phyloP scores from a whole-genome alignment of 1,139 yeast genomes.

The Diutina ranongensis region DNA sequence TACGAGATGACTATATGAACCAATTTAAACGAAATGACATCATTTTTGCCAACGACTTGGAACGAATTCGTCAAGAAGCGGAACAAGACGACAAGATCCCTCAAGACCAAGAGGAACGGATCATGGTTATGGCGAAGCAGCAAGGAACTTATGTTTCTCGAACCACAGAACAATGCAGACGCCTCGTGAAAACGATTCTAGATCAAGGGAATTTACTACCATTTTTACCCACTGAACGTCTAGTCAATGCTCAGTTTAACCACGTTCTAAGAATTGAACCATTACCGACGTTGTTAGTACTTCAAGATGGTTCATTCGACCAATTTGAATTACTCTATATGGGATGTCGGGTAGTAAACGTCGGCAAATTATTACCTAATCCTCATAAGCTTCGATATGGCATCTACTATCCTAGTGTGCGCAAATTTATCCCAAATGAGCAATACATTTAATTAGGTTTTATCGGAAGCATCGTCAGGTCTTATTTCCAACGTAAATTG shows the following conservation, averaged over 20 bases:
- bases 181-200: slow-evolving; percentile 62
- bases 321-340: slow-evolving; percentile 66
- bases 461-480: no score
- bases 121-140: slow-evolving; percentile 11
- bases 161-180: slow-evolving; percentile 56
- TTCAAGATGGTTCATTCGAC: slow-evolving; percentile 63
- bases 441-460: neutral
- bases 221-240: slow-evolving; percentile 46
- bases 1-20: slow-evolving; percentile 61
- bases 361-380: slow-evolving; percentile 43
- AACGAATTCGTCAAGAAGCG: slow-evolving; percentile 12
- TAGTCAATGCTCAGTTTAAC: slow-evolving; percentile 62
- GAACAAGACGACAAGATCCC: slow-evolving; percentile 13
- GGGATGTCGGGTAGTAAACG: slow-evolving; percentile 71
- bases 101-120: slow-evolving; percentile 10
- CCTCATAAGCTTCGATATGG: slow-evolving; percentile 48
- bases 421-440: neutral
- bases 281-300: slow-evolving; percentile 55
- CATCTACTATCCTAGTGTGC: slow-evolving; percentile 47
- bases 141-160: slow-evolving; percentile 16
- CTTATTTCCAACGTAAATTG: no score
- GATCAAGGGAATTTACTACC: slow-evolving; percentile 90
- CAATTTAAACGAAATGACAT: slow-evolving; percentile 64
- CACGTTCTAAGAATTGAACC: slow-evolving; percentile 64
- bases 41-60: slow-evolving; percentile 33